Conservation (phyloP, 192 early-diverging fungal species). For the Spizellomyces sp. region DNA sequence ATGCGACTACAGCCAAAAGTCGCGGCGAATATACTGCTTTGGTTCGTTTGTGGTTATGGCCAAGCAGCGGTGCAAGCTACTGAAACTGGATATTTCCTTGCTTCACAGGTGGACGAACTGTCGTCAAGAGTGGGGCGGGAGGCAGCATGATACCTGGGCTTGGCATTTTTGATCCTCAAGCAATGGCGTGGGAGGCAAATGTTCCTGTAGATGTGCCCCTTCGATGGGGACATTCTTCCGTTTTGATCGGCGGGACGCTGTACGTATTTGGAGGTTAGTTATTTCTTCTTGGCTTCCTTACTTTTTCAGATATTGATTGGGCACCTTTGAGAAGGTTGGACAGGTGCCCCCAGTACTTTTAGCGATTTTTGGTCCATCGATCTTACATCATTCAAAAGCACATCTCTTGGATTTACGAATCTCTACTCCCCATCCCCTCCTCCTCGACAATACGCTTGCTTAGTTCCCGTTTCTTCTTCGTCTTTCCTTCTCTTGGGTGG, state of each 20-base stretch:
- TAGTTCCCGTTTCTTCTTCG: background rate
- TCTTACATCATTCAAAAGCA: background rate
- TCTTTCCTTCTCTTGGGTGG: conserved; percentile 6
- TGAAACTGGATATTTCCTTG: background rate
- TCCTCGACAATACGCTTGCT: conserved; percentile 14
- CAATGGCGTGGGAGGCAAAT: background rate
- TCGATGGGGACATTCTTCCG: conserved; percentile 11
- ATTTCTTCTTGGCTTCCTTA: background rate
- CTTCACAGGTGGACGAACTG: background rate
- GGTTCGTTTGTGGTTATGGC: conserved; percentile 6
- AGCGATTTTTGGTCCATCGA: conserved; percentile 9
- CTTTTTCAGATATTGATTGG: background rate
- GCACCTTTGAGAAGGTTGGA: background rate
- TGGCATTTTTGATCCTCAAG: background rate
- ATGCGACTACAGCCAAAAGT: background rate
- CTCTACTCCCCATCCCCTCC: conserved; percentile 12
- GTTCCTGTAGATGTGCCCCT: background rate
- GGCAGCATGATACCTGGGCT: no score
- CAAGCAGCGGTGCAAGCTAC: background rate
- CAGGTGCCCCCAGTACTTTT: background rate
- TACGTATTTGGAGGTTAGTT: conserved; percentile 21
- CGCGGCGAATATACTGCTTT: conserved; percentile 15
- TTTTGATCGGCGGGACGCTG: background rate
- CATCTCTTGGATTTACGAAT: conserved; percentile 10
- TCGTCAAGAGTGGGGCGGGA: background rate